Percentiles rank a stretch among this genome's conserved stretches.
phyloP scores from a whole-genome alignment of 805 yeast genomes.

The Pichia nanzhaoensis region DNA sequence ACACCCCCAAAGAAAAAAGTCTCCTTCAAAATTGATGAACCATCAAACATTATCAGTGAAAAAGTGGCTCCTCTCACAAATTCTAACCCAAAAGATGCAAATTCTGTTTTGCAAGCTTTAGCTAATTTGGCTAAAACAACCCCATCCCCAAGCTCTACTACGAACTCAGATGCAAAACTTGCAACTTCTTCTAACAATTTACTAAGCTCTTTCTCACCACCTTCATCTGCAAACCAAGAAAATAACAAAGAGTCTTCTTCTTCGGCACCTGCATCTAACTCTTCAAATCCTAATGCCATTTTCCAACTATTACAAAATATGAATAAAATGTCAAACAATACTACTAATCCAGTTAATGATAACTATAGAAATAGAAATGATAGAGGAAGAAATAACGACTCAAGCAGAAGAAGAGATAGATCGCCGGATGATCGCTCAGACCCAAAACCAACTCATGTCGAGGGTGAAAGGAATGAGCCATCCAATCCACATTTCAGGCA shows the following conservation, averaged over 20 bases:
- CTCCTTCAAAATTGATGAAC: slow-evolving; percentile 22
- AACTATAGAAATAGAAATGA: slow-evolving; percentile 28
- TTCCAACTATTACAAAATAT: slow-evolving; percentile 50
- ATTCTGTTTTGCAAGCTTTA: slow-evolving; percentile 61
- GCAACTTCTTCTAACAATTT: slow-evolving; percentile 16
- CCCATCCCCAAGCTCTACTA: slow-evolving; percentile 21
- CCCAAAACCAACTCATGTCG: slow-evolving; percentile 30
- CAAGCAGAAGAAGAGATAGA: slow-evolving; percentile 44
- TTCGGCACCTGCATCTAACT: slow-evolving; percentile 6
- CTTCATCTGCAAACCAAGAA: slow-evolving; percentile 8
- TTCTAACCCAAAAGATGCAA: slow-evolving; percentile 39
- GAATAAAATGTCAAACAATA: slow-evolving; percentile 26
- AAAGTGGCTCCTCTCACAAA: slow-evolving; percentile 5
- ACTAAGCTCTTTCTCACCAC: slow-evolving; percentile 4
- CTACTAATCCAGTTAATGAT: slow-evolving; percentile 18
- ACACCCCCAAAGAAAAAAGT: slow-evolving; percentile 44
- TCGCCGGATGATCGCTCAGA: slow-evolving; percentile 38
- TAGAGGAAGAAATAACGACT: slow-evolving; percentile 19
- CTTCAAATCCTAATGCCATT: slow-evolving; percentile 35
- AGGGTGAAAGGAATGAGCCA: slow-evolving; percentile 60
- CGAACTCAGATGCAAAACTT: slow-evolving; percentile 29
- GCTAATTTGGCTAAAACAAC: slow-evolving; percentile 54
- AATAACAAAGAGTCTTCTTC: slow-evolving; percentile 1
- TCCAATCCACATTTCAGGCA: slow-evolving; percentile 73
- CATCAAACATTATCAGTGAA: slow-evolving; percentile 11